Evolutionary conservation across 495 filamentous ascomycete species (phyloP).

Genomic region (Recurvomyces mirabilis): DNA sequence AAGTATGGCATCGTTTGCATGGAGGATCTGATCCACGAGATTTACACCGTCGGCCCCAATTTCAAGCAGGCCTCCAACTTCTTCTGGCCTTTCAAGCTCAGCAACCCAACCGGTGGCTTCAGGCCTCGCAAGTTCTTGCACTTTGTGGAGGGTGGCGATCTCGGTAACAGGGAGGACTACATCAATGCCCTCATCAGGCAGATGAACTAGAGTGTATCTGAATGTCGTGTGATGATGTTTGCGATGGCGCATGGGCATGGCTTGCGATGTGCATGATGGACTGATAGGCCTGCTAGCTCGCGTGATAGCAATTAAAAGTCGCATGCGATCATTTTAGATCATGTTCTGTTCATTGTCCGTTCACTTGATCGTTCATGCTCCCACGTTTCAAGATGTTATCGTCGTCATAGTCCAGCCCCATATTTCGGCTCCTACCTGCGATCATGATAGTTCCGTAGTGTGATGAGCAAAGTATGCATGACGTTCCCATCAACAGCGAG

Average conservation of each 20-base stretch:
- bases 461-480: no score
- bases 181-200: conserved; percentile 93
- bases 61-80: conserved; percentile 99
- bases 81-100: conserved; percentile 99
- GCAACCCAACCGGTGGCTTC: conserved; percentile 95
- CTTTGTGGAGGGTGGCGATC: conserved; percentile 97
- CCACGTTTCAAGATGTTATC: no score
- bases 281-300: no score
- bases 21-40: conserved; percentile 99
- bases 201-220: conserved; percentile 67
- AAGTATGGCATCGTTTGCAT: conserved; percentile 99
- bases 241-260: not conserved
- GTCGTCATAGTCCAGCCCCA: no score
- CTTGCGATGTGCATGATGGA: no score
- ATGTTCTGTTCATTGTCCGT: no score
- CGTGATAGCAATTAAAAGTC: no score
- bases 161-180: conserved; percentile 96
- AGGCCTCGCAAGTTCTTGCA: conserved; percentile 94
- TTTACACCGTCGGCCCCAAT: conserved; percentile 95
- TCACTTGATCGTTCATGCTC: no score
- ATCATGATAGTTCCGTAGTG: no score
- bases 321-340: no score
- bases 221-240: not conserved
- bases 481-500: no score
- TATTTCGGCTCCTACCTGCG: no score